A percentile compares a stretch with the other conserved stretches of the same genome.
phyloP scores from a whole-genome alignment of 345 rosid species.

The Diplotaxis tenuifolia region DNA sequence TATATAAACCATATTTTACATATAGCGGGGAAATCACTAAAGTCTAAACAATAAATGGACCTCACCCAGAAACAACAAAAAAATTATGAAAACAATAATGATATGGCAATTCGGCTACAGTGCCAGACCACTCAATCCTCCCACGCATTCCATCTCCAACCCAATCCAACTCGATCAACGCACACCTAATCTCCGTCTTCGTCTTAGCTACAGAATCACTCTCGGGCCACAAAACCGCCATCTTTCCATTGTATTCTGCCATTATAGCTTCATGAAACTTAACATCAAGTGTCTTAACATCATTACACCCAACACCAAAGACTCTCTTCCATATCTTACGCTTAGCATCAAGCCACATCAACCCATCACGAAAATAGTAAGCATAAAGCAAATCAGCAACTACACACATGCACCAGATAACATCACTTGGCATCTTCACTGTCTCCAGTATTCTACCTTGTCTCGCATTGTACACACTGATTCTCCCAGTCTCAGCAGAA shows the following conservation, averaged over 20 bases:
- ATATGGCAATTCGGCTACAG: not conserved
- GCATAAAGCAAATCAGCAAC: not conserved
- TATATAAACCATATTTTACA: not conserved
- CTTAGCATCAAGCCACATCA: constrained; percentile 53
- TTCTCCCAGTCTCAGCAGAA: constrained; percentile 56
- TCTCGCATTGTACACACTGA: constrained; percentile 51
- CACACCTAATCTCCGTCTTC: constrained; percentile 50
- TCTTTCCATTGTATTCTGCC: constrained; percentile 61
- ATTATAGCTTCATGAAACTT: constrained; percentile 32
- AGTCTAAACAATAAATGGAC: not conserved
- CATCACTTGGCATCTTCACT: constrained; percentile 40
- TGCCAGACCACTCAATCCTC: constrained; percentile 53
- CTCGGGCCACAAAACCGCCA: constrained; percentile 62
- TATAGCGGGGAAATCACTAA: not conserved
- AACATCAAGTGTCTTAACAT: not conserved
- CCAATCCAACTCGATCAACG: constrained; percentile 55
- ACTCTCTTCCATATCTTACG: not conserved
- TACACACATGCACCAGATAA: constrained; percentile 51
- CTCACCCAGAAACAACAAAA: not conserved
- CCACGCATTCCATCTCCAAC: constrained; percentile 49
- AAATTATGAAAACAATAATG: not conserved
- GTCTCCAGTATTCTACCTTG: constrained; percentile 47
- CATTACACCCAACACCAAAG: not conserved
- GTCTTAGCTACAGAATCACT: not conserved
- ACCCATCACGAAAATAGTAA: constrained; percentile 9